Base-by-base conservation (phyloP, 2,329 filamentous ascomycete species). In the Paracoccidioides brasiliensis region DNA sequence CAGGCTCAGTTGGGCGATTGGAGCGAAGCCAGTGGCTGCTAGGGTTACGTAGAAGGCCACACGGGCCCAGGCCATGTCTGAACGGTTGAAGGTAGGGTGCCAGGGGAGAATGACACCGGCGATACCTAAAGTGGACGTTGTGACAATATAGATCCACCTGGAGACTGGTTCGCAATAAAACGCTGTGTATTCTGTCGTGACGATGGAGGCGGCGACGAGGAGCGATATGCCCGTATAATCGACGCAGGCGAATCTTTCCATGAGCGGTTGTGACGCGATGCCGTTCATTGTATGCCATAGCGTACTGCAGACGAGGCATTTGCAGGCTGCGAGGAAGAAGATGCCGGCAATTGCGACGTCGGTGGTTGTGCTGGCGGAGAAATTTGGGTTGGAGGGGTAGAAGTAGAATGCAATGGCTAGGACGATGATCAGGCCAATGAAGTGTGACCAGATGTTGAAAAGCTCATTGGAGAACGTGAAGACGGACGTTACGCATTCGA, bases 251-350 rank as follows among this genome's bases (percentile, higher is more conserved):
- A 98, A 97, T 59, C 90, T 86, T 68, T 95, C 93, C 73, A 98
- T 86, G 44, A 95, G 81, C 22, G 83, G 82, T 65, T 95, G 84
- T 62, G 95, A 88, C 15, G 91, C 90, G 55, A 97, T 94, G 64
- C 88, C 89, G 74, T 91, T 95, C 90, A 98, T 97, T 32, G 93
- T 96, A 74, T 98, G 93, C 93, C 93, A 98, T 67, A 97, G 83
- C 60, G 86, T 91, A 59, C 87, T 94, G 82, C 93, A 98, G 67
- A 91, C 83, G 55, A 98, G 81, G 66, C 91, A 97, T 71, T 97
- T 90, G 76, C 85, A 90, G 48, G 93, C 93, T 50, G 91, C 93
- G 66, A 95, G 88, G 76, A 98, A 96, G 78, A 98, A 98, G 61
- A 94, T 80, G 28, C 87, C 90, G 0, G 91, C 90, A 59, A 98